Percentiles rank a stretch among this genome's conserved stretches.
Evolutionary conservation across 441 rosid species (phyloP).

Genomic region (Jatropha podagrica): DNA sequence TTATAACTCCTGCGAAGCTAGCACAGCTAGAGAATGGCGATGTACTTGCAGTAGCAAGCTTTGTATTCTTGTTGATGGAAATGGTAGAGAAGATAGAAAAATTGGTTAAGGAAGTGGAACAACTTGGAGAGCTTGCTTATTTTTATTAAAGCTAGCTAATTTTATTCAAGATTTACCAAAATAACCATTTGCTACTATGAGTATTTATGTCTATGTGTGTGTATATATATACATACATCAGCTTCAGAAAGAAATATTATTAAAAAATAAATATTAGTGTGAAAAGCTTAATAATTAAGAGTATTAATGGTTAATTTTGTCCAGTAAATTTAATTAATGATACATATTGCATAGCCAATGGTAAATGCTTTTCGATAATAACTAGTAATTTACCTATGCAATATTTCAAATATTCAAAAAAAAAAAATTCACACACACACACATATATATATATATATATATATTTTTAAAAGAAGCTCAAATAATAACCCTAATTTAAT

Average conservation of each 20-base stretch:
- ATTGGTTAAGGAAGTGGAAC: conserved; percentile 50
- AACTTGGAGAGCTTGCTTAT: conserved; percentile 50
- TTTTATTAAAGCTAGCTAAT: conserved; percentile 22
- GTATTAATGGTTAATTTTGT: background rate
- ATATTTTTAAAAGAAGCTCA: too few species aligned
- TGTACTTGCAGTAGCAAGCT: conserved; percentile 44
- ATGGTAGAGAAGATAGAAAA: conserved; percentile 52
- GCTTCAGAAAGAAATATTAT: background rate
- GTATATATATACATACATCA: background rate
- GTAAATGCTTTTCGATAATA: too few species aligned
- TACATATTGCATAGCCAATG: background rate
- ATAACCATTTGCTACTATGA: background rate
- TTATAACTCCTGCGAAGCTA: conserved; percentile 16
- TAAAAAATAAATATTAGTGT: too few species aligned
- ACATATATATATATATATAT: too few species aligned
- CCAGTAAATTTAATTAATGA: background rate
- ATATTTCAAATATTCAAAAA: too few species aligned
- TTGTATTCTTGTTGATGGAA: conserved; percentile 39
- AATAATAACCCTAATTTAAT: too few species aligned
- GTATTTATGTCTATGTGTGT: too few species aligned
- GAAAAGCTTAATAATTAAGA: too few species aligned
- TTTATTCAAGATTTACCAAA: background rate
- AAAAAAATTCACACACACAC: too few species aligned
- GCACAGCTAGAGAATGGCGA: conserved; percentile 28
- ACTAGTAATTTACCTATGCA: too few species aligned